A percentile compares a stretch with the other conserved stretches of the same genome.
These are phyloP conservation scores for Pogostemon cablin DNA, from an alignment of 257 asterid genomes.

Conservation along the genomic window DNA sequence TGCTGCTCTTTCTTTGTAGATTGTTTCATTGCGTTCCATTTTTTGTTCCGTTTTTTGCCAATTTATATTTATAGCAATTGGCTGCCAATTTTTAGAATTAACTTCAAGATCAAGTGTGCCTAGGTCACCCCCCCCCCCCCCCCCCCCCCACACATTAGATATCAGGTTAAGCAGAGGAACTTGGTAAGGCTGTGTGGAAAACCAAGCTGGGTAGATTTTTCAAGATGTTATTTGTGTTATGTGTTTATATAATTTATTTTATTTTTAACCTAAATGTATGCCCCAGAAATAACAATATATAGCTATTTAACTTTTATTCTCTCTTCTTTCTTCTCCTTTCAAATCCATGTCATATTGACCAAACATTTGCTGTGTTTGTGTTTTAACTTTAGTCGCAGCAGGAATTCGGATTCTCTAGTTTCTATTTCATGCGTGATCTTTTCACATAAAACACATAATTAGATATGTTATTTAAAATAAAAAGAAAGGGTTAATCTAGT, in stretches of 20 bases:
- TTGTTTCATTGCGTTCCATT: slow-evolving; percentile 27
- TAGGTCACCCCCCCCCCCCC: not conserved
- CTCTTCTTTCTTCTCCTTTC: too few species aligned
- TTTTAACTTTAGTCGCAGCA: too few species aligned
- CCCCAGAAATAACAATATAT: not conserved
- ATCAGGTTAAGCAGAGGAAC: slow-evolving; percentile 15
- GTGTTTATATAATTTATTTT: not conserved
- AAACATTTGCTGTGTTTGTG: too few species aligned
- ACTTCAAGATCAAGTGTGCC: not conserved
- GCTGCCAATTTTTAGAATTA: slow-evolving; percentile 31
- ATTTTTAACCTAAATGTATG: not conserved
- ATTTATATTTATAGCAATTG: slow-evolving; percentile 38
- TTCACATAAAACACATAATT: too few species aligned
- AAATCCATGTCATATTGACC: too few species aligned
- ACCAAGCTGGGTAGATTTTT: not conserved
- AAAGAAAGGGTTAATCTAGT: too few species aligned
- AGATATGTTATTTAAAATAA: too few species aligned
- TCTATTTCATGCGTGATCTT: too few species aligned
- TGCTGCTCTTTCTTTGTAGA: slow-evolving; percentile 37
- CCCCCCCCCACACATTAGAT: too few species aligned
- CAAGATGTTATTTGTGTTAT: not conserved
- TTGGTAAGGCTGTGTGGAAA: slow-evolving; percentile 1
- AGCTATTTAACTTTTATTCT: not conserved
- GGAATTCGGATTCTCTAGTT: too few species aligned
- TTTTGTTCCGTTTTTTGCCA: slow-evolving; percentile 22